Conservation (phyloP, 805 yeast species). For the Helenozyma rhizophorensis region DNA sequence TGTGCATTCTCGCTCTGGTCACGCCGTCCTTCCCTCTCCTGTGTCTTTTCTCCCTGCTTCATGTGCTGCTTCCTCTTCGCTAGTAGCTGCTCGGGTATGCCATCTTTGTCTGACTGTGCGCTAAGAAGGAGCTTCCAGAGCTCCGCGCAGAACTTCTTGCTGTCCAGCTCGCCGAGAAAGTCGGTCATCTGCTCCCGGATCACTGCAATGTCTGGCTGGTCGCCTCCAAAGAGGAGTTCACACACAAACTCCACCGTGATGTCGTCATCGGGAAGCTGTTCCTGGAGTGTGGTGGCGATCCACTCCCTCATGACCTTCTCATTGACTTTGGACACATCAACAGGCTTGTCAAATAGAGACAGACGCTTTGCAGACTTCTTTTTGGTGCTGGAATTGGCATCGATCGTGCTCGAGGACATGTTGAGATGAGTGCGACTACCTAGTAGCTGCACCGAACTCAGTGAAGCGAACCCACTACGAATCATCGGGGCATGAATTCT, state of each 20-base stretch:
- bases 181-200: slow-evolving; percentile 42
- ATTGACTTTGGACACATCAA: slow-evolving; percentile 38
- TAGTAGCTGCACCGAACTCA: too few relatives aligned
- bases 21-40: too few relatives aligned
- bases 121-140: slow-evolving; percentile 43
- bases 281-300: slow-evolving; percentile 30
- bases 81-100: slow-evolving; percentile 38
- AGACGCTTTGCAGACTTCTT: not conserved
- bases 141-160: slow-evolving; percentile 34
- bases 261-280: slow-evolving; percentile 48
- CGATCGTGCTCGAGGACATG: too few relatives aligned
- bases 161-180: slow-evolving; percentile 40
- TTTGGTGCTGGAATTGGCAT: not conserved
- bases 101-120: slow-evolving; percentile 43
- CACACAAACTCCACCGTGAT: slow-evolving; percentile 41
- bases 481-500: too few relatives aligned
- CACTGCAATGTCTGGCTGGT: slow-evolving; percentile 33
- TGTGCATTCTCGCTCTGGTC: too few relatives aligned
- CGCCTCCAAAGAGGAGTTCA: slow-evolving; percentile 34
- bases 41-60: slow-evolving; percentile 3
- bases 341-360: slow-evolving; percentile 21
- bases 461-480: too few relatives aligned
- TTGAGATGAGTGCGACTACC: too few relatives aligned
- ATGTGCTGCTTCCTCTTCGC: slow-evolving; percentile 17
- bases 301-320: slow-evolving; percentile 35